A percentile compares a stretch with the other conserved stretches of the same genome.
These are phyloP conservation scores for Penicillium sp. DNA, from an alignment of 2,329 filamentous ascomycete genomes.

Conservation along the genomic window DNA sequence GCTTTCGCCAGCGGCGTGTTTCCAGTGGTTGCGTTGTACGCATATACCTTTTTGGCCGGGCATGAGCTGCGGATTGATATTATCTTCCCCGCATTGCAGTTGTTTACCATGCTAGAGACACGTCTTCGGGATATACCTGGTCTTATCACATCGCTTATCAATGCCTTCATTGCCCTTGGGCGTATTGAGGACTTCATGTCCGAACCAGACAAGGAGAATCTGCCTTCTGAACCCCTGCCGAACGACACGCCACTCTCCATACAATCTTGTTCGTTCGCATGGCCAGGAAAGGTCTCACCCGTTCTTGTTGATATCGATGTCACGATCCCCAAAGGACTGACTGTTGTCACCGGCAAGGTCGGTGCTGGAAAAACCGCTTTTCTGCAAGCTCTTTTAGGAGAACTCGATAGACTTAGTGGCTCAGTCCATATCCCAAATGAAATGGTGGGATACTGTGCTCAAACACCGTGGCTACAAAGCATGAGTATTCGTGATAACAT, in stretches of 20 bases:
- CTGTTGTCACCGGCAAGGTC: constrained; percentile 63
- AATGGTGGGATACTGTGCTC: constrained; percentile 63
- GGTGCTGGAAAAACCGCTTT: constrained; percentile 64
- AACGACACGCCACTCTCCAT: constrained; percentile 45
- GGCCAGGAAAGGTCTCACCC: constrained; percentile 66
- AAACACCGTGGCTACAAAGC: constrained; percentile 67
- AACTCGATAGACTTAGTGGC: constrained; percentile 56
- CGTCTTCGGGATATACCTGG: constrained; percentile 73
- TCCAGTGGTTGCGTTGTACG: constrained; percentile 76
- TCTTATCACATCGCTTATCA: constrained; percentile 73
- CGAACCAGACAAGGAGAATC: constrained; percentile 77
- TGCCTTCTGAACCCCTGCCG: constrained; percentile 41
- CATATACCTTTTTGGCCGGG: constrained; percentile 72
- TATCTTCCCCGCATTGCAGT: constrained; percentile 80
- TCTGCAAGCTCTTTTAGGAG: constrained; percentile 59
- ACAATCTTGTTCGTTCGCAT: constrained; percentile 69
- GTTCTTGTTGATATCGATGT: constrained; percentile 57
- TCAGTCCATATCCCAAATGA: constrained; percentile 55
- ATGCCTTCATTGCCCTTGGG: constrained; percentile 77
- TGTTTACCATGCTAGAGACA: constrained; percentile 73
- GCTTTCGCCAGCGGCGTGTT: constrained; percentile 71
- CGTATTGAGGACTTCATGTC: constrained; percentile 84
- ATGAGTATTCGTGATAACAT: constrained; percentile 71
- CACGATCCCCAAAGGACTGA: constrained; percentile 57
- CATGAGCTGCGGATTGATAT: constrained; percentile 72